These are phyloP conservation scores for Westerdykella ornata DNA, from an alignment of 2,329 filamentous ascomycete species.

Conservation along the genomic window DNA sequence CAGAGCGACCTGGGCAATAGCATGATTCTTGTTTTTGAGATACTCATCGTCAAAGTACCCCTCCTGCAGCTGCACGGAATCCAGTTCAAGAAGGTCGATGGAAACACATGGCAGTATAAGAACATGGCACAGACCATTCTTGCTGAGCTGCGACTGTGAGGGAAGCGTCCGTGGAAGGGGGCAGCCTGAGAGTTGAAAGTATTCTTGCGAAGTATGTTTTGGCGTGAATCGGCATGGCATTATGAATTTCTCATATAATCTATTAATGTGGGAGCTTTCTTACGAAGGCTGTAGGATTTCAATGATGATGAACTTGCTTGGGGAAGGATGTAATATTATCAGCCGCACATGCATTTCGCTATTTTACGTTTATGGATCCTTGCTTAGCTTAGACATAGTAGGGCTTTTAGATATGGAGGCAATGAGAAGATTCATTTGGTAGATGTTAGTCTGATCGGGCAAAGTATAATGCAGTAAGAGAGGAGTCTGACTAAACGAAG, in stretches of 20 bases:
- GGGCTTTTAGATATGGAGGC: too few relatives aligned
- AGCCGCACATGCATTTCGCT: background rate
- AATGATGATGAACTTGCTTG: background rate
- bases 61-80: constrained; percentile 88
- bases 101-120: constrained; percentile 98
- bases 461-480: too few relatives aligned
- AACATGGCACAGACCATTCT: constrained; percentile 96
- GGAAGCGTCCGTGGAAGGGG: constrained; percentile 9
- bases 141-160: constrained; percentile 69
- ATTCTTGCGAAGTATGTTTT: background rate
- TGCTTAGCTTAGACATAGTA: too few relatives aligned
- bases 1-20: constrained; percentile 81
- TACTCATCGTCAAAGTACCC: constrained; percentile 95
- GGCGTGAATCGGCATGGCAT: background rate
- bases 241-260: constrained; percentile 30
- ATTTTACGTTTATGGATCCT: too few relatives aligned
- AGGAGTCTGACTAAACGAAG: too few relatives aligned
- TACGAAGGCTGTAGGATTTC: background rate
- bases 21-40: constrained; percentile 85
- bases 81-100: constrained; percentile 93
- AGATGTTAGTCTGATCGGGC: too few relatives aligned
- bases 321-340: background rate
- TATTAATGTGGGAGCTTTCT: constrained; percentile 1
- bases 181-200: background rate
- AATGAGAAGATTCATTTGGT: too few relatives aligned